Conservation (phyloP, 139 green algal species). For the Micromonas pusilla region DNA sequence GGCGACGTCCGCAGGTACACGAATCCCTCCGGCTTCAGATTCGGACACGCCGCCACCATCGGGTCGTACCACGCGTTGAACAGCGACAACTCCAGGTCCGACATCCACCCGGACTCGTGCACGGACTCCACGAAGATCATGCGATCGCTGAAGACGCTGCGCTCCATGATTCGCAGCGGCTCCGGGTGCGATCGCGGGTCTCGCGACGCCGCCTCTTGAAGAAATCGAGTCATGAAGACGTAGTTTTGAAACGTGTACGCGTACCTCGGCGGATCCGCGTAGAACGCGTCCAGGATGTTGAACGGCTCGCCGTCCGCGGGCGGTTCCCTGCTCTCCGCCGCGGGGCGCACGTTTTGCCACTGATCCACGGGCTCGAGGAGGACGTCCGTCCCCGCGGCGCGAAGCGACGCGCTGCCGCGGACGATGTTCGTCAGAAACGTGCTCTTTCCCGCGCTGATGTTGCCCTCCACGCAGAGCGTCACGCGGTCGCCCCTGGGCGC, state of each 20-base stretch:
- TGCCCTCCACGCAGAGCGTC: slow-evolving; percentile 92
- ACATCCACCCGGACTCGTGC: slow-evolving; percentile 67
- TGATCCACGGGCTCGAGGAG: slow-evolving; percentile 87
- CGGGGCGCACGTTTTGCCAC: slow-evolving; percentile 69
- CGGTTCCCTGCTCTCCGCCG: too few species aligned
- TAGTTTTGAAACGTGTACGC: slow-evolving; percentile 98
- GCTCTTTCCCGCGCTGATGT: slow-evolving; percentile 91
- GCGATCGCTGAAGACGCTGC: slow-evolving; percentile 90
- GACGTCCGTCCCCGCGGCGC: slow-evolving; percentile 53
- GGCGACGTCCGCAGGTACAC: slow-evolving; percentile 81
- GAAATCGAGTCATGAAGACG: slow-evolving; percentile 79
- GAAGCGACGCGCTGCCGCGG: slow-evolving; percentile 17
- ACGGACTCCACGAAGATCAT: slow-evolving; percentile 95
- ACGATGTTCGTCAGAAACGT: slow-evolving; percentile 77
- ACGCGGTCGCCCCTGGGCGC: too few species aligned
- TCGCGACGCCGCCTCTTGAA: slow-evolving; percentile 39
- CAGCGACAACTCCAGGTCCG: slow-evolving; percentile 77
- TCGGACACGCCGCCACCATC: slow-evolving; percentile 29
- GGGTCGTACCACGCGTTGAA: slow-evolving; percentile 72
- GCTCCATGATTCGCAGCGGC: slow-evolving; percentile 76
- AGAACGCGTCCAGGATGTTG: slow-evolving; percentile 91
- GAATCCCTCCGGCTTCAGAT: slow-evolving; percentile 84
- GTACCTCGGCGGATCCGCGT: slow-evolving; percentile 71
- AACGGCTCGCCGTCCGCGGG: slow-evolving; percentile 35
- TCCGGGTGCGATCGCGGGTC: slow-evolving; percentile 33